Evolutionary conservation across 169 alveolate species (phyloP).

Genomic region (Perkinsus marinus): DNA sequence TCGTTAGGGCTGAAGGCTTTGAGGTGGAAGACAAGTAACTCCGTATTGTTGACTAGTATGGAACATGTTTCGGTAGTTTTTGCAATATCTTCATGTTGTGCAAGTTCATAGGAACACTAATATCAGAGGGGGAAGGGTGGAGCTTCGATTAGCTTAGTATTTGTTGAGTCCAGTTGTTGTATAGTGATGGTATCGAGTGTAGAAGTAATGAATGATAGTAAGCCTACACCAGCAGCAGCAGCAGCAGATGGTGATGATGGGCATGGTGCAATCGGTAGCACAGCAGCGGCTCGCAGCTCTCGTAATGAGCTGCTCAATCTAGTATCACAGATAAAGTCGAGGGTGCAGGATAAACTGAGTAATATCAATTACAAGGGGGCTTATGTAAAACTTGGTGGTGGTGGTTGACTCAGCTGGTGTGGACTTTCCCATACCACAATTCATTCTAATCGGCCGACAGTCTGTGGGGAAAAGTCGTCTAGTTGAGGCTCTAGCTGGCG

Average conservation of each 20-base stretch:
- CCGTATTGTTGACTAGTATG: neutral
- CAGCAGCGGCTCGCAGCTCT: neutral
- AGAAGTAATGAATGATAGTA: neutral
- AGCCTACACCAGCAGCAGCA: neutral
- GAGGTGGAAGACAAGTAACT: neutral
- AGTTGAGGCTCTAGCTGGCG: neutral
- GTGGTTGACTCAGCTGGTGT: neutral
- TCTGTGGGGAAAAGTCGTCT: slow-evolving; percentile 14
- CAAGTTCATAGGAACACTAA: too few relatives aligned
- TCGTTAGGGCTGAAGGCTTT: neutral
- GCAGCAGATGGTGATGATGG: too few relatives aligned
- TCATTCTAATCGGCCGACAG: slow-evolving; percentile 20
- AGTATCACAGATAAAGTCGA: neutral
- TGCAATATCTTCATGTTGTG: neutral
- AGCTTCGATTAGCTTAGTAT: neutral
- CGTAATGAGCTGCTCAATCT: neutral
- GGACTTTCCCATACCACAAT: slow-evolving; percentile 25
- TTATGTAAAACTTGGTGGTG: too few relatives aligned
- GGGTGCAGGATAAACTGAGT: neutral
- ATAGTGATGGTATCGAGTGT: neutral
- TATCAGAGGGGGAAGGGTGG: too few relatives aligned
- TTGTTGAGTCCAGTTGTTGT: neutral
- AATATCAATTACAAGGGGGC: too few relatives aligned
- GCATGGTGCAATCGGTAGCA: neutral
- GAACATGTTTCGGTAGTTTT: neutral